Conservation (phyloP, 106 monocot genomes). For the Dendrobium officinale region DNA sequence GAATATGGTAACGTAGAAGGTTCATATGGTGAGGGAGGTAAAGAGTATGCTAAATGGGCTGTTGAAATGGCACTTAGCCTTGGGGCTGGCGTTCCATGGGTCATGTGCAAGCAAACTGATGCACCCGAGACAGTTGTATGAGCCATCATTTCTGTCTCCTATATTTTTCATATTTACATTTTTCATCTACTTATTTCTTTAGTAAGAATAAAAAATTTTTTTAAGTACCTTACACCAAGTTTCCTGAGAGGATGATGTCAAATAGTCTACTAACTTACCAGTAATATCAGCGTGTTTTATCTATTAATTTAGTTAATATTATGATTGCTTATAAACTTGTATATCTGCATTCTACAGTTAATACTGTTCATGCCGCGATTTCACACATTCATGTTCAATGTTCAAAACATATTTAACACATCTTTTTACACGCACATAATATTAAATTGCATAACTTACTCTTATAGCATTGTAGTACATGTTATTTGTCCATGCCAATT, state of each 20-base stretch:
- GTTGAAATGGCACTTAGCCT: constrained; percentile 77
- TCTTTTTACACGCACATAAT: neutral
- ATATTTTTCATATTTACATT: neutral
- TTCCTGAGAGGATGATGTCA: neutral
- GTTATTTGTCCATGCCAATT: neutral
- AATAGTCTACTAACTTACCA: neutral
- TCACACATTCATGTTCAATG: neutral
- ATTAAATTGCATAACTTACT: neutral
- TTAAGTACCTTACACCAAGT: neutral
- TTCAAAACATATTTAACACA: neutral
- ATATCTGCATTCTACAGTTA: neutral
- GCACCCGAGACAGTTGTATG: constrained; percentile 87
- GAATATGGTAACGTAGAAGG: constrained; percentile 94
- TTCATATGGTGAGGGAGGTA: constrained; percentile 69
- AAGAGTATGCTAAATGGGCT: constrained; percentile 86
- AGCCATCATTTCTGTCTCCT: neutral
- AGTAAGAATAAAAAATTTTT: neutral
- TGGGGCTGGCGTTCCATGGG: constrained; percentile 80
- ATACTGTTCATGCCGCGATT: neutral
- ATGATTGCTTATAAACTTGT: neutral
- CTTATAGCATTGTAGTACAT: neutral
- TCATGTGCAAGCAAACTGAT: constrained; percentile 95
- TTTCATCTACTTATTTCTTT: neutral
- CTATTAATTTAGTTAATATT: neutral
- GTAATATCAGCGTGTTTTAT: neutral